Percentiles rank a stretch among this genome's conserved stretches.
Evolutionary conservation across 345 rosid species (phyloP).

Genomic region (Noccaea bulbosa): DNA sequence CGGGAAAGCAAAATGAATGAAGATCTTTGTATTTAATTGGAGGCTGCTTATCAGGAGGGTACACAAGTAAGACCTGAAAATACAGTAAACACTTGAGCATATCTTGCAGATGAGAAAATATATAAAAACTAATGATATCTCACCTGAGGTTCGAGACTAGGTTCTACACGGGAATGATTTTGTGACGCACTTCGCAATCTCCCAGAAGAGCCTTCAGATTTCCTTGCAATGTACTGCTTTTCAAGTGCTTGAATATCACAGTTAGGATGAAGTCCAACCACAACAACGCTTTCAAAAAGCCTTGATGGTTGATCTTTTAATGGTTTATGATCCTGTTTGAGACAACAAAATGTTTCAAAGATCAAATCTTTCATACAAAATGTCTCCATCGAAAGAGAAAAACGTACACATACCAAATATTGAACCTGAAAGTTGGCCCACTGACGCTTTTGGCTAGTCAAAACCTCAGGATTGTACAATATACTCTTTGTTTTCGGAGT

Average conservation of each 20-base stretch:
- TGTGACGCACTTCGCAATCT: slow-evolving; percentile 62
- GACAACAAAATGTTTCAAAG: not conserved
- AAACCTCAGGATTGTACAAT: slow-evolving; percentile 85
- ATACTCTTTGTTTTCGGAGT: slow-evolving; percentile 60
- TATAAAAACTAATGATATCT: not conserved
- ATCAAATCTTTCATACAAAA: slow-evolving; percentile 27
- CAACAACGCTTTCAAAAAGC: slow-evolving; percentile 93
- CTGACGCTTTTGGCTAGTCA: slow-evolving; percentile 94
- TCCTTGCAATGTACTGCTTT: slow-evolving; percentile 60
- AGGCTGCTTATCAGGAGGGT: slow-evolving; percentile 83
- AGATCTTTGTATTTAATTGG: slow-evolving; percentile 89
- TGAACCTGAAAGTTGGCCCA: slow-evolving; percentile 90
- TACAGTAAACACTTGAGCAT: slow-evolving; percentile 34
- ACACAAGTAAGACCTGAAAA: slow-evolving; percentile 84
- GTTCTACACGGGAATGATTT: slow-evolving; percentile 74
- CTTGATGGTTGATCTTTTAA: slow-evolving; percentile 71
- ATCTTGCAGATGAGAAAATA: slow-evolving; percentile 1
- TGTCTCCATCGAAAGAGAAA: not conserved
- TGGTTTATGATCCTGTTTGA: slow-evolving; percentile 77
- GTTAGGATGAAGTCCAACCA: slow-evolving; percentile 91
- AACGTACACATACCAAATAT: slow-evolving; percentile 58
- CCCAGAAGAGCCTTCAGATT: slow-evolving; percentile 64
- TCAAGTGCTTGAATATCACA: slow-evolving; percentile 83
- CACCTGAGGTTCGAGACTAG: slow-evolving; percentile 89
- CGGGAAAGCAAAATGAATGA: slow-evolving; percentile 92